phyloP scores from a whole-genome alignment of 257 asterid genomes.

The Salvia rosmarinus region DNA sequence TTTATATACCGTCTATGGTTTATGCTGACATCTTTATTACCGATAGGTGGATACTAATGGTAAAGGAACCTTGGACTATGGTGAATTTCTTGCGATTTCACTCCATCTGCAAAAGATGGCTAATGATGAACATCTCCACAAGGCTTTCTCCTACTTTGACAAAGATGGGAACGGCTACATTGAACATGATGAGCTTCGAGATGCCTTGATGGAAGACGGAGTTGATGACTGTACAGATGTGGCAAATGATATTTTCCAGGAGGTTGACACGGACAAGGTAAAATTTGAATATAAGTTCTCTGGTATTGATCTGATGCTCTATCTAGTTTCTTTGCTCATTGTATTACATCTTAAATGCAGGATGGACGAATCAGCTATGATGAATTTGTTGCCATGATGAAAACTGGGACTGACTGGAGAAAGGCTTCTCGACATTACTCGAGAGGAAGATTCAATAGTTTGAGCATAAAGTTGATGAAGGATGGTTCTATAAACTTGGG shows the following conservation, averaged over 20 bases:
- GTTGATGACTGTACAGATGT: conserved; percentile 76
- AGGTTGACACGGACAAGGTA: conserved; percentile 94
- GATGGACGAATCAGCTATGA: conserved; percentile 89
- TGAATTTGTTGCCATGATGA: conserved; percentile 94
- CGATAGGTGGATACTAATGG: conserved; percentile 77
- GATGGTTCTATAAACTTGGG: conserved; percentile 90
- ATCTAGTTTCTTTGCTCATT: background rate
- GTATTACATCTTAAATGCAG: conserved; percentile 41
- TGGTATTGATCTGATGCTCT: background rate
- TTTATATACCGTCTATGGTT: background rate
- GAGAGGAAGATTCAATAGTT: conserved; percentile 87
- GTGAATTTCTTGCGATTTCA: conserved; percentile 81
- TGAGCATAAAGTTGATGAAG: conserved; percentile 85
- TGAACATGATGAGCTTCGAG: conserved; percentile 77
- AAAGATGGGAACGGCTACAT: conserved; percentile 76
- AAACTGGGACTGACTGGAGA: conserved; percentile 91
- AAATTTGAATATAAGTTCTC: conserved; percentile 8
- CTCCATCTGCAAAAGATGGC: conserved; percentile 88
- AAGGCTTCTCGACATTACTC: conserved; percentile 96
- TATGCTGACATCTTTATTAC: conserved; percentile 4
- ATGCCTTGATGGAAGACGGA: conserved; percentile 77
- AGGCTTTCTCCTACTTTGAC: conserved; percentile 81
- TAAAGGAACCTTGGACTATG: conserved; percentile 79
- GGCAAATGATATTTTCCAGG: conserved; percentile 89
- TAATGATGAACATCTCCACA: conserved; percentile 82